These are phyloP conservation scores for Exophiala lecanii-corni DNA, from an alignment of 2,329 filamentous ascomycete species.

Conservation along the genomic window DNA sequence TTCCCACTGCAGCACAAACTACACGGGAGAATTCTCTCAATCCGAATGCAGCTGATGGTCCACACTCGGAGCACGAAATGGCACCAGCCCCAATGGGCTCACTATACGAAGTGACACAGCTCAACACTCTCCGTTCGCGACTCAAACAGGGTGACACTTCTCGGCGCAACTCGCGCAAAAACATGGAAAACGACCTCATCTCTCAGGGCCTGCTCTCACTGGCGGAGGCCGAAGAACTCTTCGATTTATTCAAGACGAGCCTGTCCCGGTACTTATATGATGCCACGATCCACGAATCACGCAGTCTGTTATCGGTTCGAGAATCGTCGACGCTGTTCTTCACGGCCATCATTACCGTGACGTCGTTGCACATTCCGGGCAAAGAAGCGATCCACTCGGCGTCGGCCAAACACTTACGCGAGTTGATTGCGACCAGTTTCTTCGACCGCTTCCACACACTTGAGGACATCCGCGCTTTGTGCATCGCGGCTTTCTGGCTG, in stretches of 20 bases:
- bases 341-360: slow-evolving; percentile 53
- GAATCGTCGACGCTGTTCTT: slow-evolving; percentile 53
- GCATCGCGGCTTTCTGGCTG: slow-evolving; percentile 59
- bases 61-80: slow-evolving; percentile 32
- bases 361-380: slow-evolving; percentile 54
- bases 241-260: slow-evolving; percentile 24
- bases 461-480: slow-evolving; percentile 56
- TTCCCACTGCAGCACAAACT: slow-evolving; percentile 14
- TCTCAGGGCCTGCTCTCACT: slow-evolving; percentile 20
- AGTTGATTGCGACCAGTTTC: slow-evolving; percentile 53
- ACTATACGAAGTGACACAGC: slow-evolving; percentile 51
- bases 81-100: slow-evolving; percentile 51
- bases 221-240: slow-evolving; percentile 25
- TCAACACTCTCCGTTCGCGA: slow-evolving; percentile 29
- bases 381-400: slow-evolving; percentile 49
- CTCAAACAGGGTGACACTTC: slow-evolving; percentile 22
- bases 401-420: slow-evolving; percentile 55
- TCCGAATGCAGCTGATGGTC: slow-evolving; percentile 17
- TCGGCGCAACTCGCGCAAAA: slow-evolving; percentile 23
- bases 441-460: slow-evolving; percentile 55
- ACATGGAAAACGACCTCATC: slow-evolving; percentile 25
- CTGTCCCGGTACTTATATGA: slow-evolving; percentile 27
- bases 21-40: slow-evolving; percentile 26
- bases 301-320: slow-evolving; percentile 49
- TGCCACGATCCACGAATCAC: slow-evolving; percentile 46